These are phyloP conservation scores for Anaeramoeba flamelloides DNA, from an alignment of 78 protist genomes.

Conservation along the genomic window DNA sequence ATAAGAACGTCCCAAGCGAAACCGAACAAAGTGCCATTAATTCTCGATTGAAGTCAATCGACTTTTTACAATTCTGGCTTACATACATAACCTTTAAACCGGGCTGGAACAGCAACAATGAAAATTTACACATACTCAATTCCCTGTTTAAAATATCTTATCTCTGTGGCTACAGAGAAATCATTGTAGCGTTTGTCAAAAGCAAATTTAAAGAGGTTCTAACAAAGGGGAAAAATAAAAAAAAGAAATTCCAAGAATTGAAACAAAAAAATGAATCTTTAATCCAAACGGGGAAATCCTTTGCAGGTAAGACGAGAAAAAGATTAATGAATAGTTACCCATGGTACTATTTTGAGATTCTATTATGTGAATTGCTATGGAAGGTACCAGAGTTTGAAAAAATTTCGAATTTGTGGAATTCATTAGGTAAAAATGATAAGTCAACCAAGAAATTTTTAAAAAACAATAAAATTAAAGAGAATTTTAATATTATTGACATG, in stretches of 20 bases:
- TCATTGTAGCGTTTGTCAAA: too few relatives aligned
- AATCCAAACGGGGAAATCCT: neutral
- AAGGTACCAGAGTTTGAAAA: neutral
- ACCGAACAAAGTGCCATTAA: too few relatives aligned
- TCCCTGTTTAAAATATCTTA: too few relatives aligned
- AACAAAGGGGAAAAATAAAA: neutral
- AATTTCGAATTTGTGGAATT: too few relatives aligned
- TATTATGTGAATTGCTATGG: neutral
- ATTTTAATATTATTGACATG: neutral
- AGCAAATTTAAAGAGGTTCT: too few relatives aligned
- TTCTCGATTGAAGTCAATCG: too few relatives aligned
- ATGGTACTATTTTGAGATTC: neutral
- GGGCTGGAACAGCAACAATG: neutral
- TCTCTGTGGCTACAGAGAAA: too few relatives aligned
- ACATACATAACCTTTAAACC: too few relatives aligned
- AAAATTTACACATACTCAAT: neutral
- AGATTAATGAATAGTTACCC: neutral
- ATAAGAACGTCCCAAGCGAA: too few relatives aligned
- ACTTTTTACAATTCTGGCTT: too few relatives aligned
- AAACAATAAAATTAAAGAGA: neutral
- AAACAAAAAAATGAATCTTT: neutral
- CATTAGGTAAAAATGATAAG: neutral
- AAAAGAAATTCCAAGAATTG: neutral
- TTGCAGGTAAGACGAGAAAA: neutral
- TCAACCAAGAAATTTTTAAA: neutral